Base-by-base conservation (phyloP, 345 rosid species). In the Atalantia buxifolia region DNA sequence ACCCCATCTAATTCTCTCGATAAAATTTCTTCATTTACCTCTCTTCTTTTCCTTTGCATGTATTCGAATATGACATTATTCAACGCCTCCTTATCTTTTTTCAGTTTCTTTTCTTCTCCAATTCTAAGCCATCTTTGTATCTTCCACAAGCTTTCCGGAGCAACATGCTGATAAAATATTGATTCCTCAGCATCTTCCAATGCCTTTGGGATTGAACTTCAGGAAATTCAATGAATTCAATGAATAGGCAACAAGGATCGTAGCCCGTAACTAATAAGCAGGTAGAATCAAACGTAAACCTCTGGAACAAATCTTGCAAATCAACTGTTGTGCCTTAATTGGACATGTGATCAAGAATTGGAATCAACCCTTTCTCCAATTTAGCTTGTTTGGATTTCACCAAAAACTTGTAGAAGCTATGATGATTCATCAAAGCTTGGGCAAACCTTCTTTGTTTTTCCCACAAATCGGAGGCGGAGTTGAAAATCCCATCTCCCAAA, bases 231-330 rank as follows among this genome's bases (percentile, higher is more conserved):
- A n/a, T n/a, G n/a, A n/a, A n/a, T n/a, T n/a, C n/a, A n/a, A 83
- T 69, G 10, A 80, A 83, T 50, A 89, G 67, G 72, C 78, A 86
- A 24, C 76, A 82, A n/a, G 91, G 93, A 78, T 88, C 93, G 9
- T 82, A 78, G 6, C 89, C 85, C 40, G 87, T 83, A 1, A 87
- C 88, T 22, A 89, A 78, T 30, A 80, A 79, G 78, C 82, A 83
- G 0, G 88, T 85, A 6, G 83, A 82, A 68, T 89, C 92, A 16
- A 87, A 87, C 6, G 87, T 81, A 60, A 84, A 86, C 66, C 91
- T 57, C 50, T 87, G 85, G 40, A 87, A 78, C 18, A 87, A 16
- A 63, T 86, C 88, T 64, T 87, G 85, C 30, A 85, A 79, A 74
- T 88, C 74, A 24, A 86, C 77, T 14, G 62, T 59, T 67, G 67